phyloP scores from a whole-genome alignment of 2,329 filamentous ascomycete genomes.

The Sporothrix euskadiensis region DNA sequence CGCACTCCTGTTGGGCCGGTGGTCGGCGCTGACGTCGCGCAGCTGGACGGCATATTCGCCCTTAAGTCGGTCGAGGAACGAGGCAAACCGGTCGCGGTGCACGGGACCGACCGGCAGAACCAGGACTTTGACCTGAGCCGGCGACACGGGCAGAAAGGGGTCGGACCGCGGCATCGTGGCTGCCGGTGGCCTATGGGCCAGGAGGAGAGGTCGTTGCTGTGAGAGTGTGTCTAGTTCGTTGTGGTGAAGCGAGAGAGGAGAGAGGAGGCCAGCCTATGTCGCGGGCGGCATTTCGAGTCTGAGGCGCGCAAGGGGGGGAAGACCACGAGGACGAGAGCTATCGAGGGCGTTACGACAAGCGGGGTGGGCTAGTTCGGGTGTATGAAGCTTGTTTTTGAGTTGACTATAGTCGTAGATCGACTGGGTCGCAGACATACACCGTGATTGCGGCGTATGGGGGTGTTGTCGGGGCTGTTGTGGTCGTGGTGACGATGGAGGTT shows the following conservation, averaged over 20 bases:
- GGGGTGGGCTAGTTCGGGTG: background rate
- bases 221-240: background rate
- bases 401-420: background rate
- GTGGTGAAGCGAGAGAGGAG: background rate
- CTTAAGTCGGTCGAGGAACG: constrained; percentile 76
- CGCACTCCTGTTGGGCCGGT: constrained; percentile 82
- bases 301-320: background rate
- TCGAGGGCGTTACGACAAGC: background rate
- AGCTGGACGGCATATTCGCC: constrained; percentile 79
- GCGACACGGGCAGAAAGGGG: constrained; percentile 85
- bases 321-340: constrained; percentile 6
- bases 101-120: constrained; percentile 86
- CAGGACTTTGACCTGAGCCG: constrained; percentile 84
- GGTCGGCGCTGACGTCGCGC: constrained; percentile 82
- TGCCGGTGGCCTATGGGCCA: background rate
- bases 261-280: background rate
- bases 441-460: background rate
- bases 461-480: background rate
- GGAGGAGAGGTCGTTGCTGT: background rate
- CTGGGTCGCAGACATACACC: background rate
- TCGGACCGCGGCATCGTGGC: constrained; percentile 55
- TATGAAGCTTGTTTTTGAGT: background rate
- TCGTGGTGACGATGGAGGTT: constrained; percentile 17
- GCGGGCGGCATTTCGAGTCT: constrained; percentile 25
- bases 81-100: constrained; percentile 74